Evolutionary conservation across 345 rosid species (phyloP), one percentile per base, ranked within the genome.

Genomic region (Eucalyptus virginea): DNA sequence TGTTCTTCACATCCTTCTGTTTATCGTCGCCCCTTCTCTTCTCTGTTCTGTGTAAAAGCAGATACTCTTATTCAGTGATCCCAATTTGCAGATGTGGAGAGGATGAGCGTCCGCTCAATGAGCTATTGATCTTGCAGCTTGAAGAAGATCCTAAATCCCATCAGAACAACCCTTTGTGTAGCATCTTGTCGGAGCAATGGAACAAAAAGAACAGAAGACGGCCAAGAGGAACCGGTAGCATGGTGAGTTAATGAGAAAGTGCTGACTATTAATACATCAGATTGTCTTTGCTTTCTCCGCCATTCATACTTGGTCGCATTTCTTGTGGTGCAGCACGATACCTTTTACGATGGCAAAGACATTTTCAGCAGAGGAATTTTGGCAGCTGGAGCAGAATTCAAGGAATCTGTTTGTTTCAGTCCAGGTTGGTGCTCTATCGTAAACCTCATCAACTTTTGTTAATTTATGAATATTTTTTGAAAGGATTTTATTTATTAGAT

Each of bases 21-120:
- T 47, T 26, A 45, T 23, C 51, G 49, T 30, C 7, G 1, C 17
- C 48, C 17, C 48, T 45, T 50, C 26, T 49, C 21, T 26, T 45
- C 54, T 77, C n/a, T 56, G 21, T 19, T 77, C 48, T 45, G 10
- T 9, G 18, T 24, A 3, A n/a, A 23, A 50, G 19, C n/a, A 44
- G 60, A 8, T n/a, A 30, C 26, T 69, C 28, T 51, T 89, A 37
- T 89, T 52, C 30, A 37, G 11, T 50, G 69, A 49, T 65, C 54
- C 45, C 14, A 58, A 5, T 45, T 24, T 72, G 81, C 93, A 94
- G 98, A 40, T 96, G 98, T 13, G 96, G 97, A 44, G 96, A 95
- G 92, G 97, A 96, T 86, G 97, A 96, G 90, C 96, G 91, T 51
- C 98, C 98, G 13, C 94, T 95, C 80, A 93, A 94, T 23, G 97